phyloP scores from a whole-genome alignment of 805 yeast species.

The Metschnikowia vanudenii region DNA sequence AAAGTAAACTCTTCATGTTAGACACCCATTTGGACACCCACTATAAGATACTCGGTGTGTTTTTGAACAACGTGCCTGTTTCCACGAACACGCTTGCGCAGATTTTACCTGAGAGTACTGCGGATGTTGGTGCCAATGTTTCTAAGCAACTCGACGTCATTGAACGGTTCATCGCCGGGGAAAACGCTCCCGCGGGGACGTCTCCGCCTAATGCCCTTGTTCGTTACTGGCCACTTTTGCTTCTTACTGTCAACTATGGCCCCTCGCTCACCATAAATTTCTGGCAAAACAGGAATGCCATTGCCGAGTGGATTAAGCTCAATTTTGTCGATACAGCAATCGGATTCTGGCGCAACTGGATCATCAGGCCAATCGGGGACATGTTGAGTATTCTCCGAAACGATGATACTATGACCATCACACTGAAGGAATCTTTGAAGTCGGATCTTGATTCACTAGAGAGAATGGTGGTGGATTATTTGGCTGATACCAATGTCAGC shows the following conservation, averaged over 20 bases:
- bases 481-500: conserved; percentile 31
- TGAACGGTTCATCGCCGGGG: conserved; percentile 7
- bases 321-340: conserved; percentile 61
- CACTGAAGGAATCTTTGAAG: conserved; percentile 73
- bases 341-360: conserved; percentile 82
- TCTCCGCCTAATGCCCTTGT: conserved; percentile 17
- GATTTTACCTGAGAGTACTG: conserved; percentile 2
- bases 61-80: conserved; percentile 23
- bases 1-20: conserved; percentile 22
- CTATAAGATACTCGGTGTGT: conserved; percentile 25
- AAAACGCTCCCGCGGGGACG: neutral
- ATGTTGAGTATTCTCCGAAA: conserved; percentile 80
- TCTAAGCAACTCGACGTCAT: conserved; percentile 9
- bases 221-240: conserved; percentile 66
- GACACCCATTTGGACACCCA: conserved; percentile 24
- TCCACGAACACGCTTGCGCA: conserved; percentile 3
- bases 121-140: neutral
- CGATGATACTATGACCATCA: conserved; percentile 72
- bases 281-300: conserved; percentile 51
- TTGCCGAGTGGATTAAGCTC: conserved; percentile 54
- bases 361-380: conserved; percentile 68
- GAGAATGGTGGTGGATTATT: conserved; percentile 81
- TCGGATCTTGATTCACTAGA: conserved; percentile 80
- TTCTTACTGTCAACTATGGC: conserved; percentile 46
- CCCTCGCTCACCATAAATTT: conserved; percentile 47